Base-by-base conservation (phyloP, 768 basidiomycete species). In the Psilocybe cubensis region DNA sequence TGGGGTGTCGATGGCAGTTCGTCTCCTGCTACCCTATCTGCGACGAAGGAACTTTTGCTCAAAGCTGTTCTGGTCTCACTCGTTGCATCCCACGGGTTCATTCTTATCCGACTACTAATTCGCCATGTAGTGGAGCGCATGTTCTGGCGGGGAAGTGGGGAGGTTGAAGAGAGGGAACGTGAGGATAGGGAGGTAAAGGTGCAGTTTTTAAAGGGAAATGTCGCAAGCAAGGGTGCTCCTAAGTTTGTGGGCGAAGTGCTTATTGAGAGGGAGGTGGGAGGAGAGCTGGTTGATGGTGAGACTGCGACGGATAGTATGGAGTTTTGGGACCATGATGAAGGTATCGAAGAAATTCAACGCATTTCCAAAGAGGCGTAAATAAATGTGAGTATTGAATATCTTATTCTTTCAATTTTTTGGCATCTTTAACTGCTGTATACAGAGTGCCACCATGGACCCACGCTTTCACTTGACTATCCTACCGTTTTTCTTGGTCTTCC, bases 21-120 rank as follows among this genome's bases (percentile, higher is more conserved):
- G 1, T 58, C 60, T 5, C 48, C 68, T 0, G 51, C 54, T 1
- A 65, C 66, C 29, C 65, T 70, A 5, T 72, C 71, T 17, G 82
- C 78, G 10, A 82, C 76, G 31, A 74, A 75, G 58, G 78, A 82
- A 43, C 65, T 88, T 8, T 72, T 93, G 7, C 59, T 87, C 56
- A 85, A 85, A 28, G 87, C 91, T 2, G 71, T 87, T 8, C 71
- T 93, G 18, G 76, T 96, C 40, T 91, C 94, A 1, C 81, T 98
- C 38, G 81, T 84, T 3, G 87, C 94, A n/a, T 91, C 88, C 43
- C 96, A 98, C 70, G 89, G 82, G n/a, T 96, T 88, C 73, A 76
- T 94, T 56, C 59, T 94, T 33, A 66, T 92, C 43, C 82, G 87
- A 11, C 76, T 75, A 4, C 57, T 80, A 12, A 83, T 94, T 33